A percentile compares a stretch with the other conserved stretches of the same genome.
These are phyloP conservation scores for Amanita subjunquillea DNA, from an alignment of 768 basidiomycete genomes.

Conservation along the genomic window DNA sequence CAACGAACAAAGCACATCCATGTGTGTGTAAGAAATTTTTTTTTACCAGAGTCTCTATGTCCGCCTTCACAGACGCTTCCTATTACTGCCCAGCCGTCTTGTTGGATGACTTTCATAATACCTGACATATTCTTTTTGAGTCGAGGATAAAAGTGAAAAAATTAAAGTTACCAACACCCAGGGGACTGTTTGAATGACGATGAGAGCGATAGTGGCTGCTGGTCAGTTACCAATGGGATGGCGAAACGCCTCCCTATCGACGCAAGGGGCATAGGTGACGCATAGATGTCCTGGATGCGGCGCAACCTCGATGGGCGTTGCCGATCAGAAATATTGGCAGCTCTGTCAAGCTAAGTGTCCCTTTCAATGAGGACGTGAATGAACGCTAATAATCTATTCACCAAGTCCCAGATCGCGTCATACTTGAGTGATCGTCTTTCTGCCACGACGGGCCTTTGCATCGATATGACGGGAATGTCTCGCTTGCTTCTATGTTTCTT, in stretches of 20 bases:
- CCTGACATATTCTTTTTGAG: conserved; percentile 19
- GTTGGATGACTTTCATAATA: conserved; percentile 43
- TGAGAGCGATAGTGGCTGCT: conserved; percentile 9
- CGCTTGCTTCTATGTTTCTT: neutral
- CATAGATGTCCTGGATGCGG: neutral
- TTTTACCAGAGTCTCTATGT: conserved; percentile 19
- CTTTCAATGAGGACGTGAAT: neutral
- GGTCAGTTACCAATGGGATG: neutral
- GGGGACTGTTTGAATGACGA: conserved; percentile 31
- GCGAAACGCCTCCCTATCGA: neutral
- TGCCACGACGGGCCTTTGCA: neutral
- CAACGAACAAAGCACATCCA: neutral
- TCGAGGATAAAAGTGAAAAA: neutral
- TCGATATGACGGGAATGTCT: neutral
- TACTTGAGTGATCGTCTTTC: neutral
- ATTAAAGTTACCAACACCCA: conserved; percentile 24
- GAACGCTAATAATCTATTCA: neutral
- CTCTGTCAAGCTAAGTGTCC: neutral
- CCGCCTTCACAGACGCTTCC: conserved; percentile 40
- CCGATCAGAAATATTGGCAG: neutral
- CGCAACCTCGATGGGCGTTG: neutral
- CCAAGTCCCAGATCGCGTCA: neutral
- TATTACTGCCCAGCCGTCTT: conserved; percentile 27
- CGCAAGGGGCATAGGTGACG: neutral
- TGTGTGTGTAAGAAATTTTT: neutral